Evolutionary conservation across 768 basidiomycete genomes (phyloP).

Genomic region (Termitomyces sp.): DNA sequence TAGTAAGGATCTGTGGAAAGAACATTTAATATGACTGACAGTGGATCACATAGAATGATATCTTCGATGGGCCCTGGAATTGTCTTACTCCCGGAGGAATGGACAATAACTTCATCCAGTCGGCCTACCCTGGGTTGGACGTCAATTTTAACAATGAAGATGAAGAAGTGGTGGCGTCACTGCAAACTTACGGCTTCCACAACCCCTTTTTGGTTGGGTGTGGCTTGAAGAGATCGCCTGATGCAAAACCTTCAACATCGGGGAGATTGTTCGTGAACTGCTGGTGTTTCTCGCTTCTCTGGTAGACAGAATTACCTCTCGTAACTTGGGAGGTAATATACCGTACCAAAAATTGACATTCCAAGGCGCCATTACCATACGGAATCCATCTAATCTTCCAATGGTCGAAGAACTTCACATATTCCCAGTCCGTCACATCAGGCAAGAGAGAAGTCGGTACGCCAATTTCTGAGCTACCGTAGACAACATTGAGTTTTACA

Average conservation of each 20-base stretch:
- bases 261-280: background rate
- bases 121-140: conserved; percentile 2
- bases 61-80: background rate
- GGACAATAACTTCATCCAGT: conserved; percentile 6
- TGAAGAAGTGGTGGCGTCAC: too few relatives aligned
- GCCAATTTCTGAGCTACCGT: conserved; percentile 29
- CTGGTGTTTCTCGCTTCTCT: background rate
- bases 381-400: background rate
- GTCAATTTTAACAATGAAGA: too few relatives aligned
- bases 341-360: background rate
- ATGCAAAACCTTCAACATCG: background rate
- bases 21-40: background rate
- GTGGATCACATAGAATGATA: background rate
- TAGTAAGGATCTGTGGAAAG: background rate
- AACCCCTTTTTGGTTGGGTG: background rate
- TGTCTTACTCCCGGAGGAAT: conserved; percentile 5
- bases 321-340: too few relatives aligned
- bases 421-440: conserved; percentile 23
- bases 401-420: background rate
- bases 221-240: background rate
- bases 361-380: background rate
- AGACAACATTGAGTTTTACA: conserved; percentile 18
- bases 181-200: conserved; percentile 1
- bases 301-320: background rate
- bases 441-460: conserved; percentile 8